Conservation (phyloP, 768 basidiomycete species). For the Tulasnella sp. region DNA sequence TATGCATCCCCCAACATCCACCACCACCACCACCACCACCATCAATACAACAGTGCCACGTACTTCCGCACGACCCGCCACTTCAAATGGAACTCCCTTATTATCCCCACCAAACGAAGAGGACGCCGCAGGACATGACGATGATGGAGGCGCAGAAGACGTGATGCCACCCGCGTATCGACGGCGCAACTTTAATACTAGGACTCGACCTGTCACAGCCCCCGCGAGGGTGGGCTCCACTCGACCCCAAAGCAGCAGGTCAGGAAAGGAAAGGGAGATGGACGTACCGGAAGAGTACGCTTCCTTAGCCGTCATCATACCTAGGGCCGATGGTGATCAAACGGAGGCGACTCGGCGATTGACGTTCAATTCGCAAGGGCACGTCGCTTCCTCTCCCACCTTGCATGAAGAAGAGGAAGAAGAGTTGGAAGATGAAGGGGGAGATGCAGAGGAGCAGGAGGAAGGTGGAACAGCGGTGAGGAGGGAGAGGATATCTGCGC, state of each 20-base stretch:
- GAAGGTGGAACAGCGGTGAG: background rate
- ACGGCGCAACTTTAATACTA: background rate
- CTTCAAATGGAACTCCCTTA: background rate
- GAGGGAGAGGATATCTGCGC: background rate
- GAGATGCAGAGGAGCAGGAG: background rate
- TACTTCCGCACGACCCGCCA: background rate
- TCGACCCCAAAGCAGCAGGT: background rate
- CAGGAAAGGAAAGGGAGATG: background rate
- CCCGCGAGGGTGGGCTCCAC: background rate
- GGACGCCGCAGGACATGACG: background rate
- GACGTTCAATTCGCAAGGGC: background rate
- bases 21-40: background rate
- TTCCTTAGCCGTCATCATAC: background rate
- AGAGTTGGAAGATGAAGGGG: background rate
- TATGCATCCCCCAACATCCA: background rate
- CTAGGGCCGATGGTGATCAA: background rate
- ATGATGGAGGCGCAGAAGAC: background rate
- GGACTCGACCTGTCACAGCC: background rate
- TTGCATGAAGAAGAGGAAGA: background rate
- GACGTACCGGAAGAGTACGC: slow-evolving; percentile 2
- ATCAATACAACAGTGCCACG: too few relatives aligned
- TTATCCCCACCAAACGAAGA: too few relatives aligned
- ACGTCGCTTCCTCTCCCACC: too few relatives aligned
- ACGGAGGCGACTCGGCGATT: too few relatives aligned
- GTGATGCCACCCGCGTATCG: slow-evolving; percentile 3